Evolutionary conservation across 2,329 filamentous ascomycete species (phyloP).

Genomic region (Metarhizium anisopliae): DNA sequence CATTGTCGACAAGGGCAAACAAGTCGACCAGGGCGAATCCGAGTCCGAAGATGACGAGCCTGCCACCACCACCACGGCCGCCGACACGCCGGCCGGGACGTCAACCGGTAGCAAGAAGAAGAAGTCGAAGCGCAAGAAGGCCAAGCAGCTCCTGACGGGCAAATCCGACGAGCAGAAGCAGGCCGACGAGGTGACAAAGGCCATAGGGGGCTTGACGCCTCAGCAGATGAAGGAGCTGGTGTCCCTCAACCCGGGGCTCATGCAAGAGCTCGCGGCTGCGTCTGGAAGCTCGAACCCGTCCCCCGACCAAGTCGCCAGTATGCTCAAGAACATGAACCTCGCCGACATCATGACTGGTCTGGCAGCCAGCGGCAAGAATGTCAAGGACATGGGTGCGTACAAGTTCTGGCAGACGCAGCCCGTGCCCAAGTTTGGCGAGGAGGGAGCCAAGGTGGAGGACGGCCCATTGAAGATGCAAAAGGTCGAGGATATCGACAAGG

Average conservation of each 20-base stretch:
- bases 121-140: slow-evolving; percentile 57
- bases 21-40: slow-evolving; percentile 32
- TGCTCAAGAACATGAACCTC: slow-evolving; percentile 55
- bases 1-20: slow-evolving; percentile 38
- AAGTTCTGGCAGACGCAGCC: slow-evolving; percentile 99
- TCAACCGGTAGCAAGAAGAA: slow-evolving; percentile 28
- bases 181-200: slow-evolving; percentile 33
- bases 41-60: slow-evolving; percentile 39
- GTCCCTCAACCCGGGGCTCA: slow-evolving; percentile 62
- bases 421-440: slow-evolving; percentile 71
- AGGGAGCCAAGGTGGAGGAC: slow-evolving; percentile 51
- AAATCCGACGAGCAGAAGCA: slow-evolving; percentile 27
- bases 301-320: slow-evolving; percentile 37
- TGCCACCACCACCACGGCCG: slow-evolving; percentile 22
- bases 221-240: slow-evolving; percentile 58
- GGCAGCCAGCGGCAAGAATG: slow-evolving; percentile 74
- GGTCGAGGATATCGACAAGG: slow-evolving; percentile 68
- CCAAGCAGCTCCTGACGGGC: slow-evolving; percentile 35
- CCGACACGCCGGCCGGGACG: slow-evolving; percentile 1
- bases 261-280: slow-evolving; percentile 42
- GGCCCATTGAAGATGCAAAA: slow-evolving; percentile 78
- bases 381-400: slow-evolving; percentile 93
- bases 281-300: slow-evolving; percentile 26
- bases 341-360: slow-evolving; percentile 67
- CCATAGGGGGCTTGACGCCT: slow-evolving; percentile 43